These are phyloP conservation scores for Neurospora sp. DNA, from an alignment of 495 filamentous ascomycete genomes.

Conservation along the genomic window DNA sequence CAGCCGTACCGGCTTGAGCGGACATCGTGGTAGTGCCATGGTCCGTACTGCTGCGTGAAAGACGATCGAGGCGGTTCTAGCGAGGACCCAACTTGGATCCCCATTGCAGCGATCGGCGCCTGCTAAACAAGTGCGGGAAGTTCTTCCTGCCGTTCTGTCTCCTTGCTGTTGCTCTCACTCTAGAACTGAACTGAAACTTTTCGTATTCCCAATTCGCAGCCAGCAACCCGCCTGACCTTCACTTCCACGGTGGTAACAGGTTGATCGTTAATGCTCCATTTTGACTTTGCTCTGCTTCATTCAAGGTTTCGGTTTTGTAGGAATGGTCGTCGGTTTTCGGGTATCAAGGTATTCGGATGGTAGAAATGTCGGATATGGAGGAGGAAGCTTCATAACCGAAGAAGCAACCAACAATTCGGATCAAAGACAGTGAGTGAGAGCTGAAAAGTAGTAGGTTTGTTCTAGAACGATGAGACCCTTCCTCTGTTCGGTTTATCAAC, in stretches of 20 bases:
- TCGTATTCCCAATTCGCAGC: not conserved
- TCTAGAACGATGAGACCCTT: not conserved
- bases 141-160: too few relatives aligned
- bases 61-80: conserved; percentile 7
- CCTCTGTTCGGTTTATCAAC: not conserved
- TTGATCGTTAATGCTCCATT: not conserved
- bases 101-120: conserved; percentile 9
- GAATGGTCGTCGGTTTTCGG: not conserved
- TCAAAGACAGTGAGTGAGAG: not conserved
- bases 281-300: not conserved
- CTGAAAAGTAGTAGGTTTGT: not conserved
- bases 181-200: too few relatives aligned
- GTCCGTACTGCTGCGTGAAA: conserved; percentile 12
- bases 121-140: too few relatives aligned
- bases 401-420: not conserved
- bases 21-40: conserved; percentile 18
- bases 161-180: too few relatives aligned
- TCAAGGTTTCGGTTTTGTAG: not conserved
- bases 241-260: not conserved
- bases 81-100: conserved; percentile 18
- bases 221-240: not conserved
- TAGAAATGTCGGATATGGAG: not conserved
- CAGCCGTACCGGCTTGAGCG: not conserved
- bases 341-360: not conserved
- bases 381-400: not conserved